Evolutionary conservation across 345 rosid genomes (phyloP), one percentile per base, ranked within the genome.

Genomic region (Geranium rotundifolium): DNA sequence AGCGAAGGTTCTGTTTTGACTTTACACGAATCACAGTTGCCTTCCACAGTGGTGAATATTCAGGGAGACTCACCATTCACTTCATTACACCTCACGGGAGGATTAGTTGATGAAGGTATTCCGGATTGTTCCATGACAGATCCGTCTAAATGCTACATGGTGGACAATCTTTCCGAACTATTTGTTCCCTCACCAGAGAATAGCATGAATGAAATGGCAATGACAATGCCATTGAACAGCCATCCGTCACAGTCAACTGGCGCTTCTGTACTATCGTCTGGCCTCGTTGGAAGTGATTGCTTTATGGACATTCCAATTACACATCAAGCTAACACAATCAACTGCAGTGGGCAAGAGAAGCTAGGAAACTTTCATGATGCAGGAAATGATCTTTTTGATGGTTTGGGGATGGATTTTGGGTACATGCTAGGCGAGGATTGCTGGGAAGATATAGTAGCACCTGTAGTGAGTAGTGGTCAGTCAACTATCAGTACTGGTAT

Each of bases 81-180:
- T 23, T 23, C 27, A 23, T 23, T 23, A 23, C 27, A 23, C 27
- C 27, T 23, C 27, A 23, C 27, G 27, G 27, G 27, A 23, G 27
- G 27, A 23, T 23, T 23, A 23, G 27, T 23, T 23, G 27, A 23
- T 23, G 27, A 23, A 23, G 27, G 27, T 23, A 73, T 74, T 65
- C 56, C 69, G 14, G 73, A 71, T 68, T 80, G 74, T 67, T 76
- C 73, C 54, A 41, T 71, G 2, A 58, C 76, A 19, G 81, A 83
- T 63, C 59, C 80, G 62, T 81, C 87, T 59, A 74, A 70, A 70
- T 78, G 79, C 59, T 71, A 64, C 71, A 56, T 69, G 60, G 30
- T 70, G 50, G 88, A 84, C 54, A 81, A 82, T 76, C 77, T 81
- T 13, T 79, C 77, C 63, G 77, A 77, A 73, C 78, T 80, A 76